Evolutionary conservation across 129 eudicot species (phyloP).

Genomic region (Chrysanthemum seticuspe): DNA sequence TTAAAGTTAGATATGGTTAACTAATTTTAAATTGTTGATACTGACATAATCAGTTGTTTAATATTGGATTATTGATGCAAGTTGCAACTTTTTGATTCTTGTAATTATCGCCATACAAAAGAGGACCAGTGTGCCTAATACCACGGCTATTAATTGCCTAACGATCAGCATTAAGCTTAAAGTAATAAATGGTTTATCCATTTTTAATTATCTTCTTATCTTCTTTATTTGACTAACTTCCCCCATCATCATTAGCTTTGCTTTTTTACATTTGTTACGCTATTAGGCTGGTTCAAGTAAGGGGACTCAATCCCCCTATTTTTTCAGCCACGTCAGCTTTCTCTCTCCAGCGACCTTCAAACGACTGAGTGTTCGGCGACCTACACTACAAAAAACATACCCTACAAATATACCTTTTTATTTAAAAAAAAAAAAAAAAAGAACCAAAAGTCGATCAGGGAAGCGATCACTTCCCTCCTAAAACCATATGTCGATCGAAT

Average conservation of each 20-base stretch:
- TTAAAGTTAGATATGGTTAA: background rate
- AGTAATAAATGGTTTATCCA: background rate
- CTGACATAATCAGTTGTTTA: constrained; percentile 27
- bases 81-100: constrained; percentile 21
- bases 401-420: too few species aligned
- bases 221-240: background rate
- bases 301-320: too few species aligned
- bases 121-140: background rate
- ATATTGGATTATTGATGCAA: constrained; percentile 23
- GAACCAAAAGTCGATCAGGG: too few species aligned
- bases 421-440: too few species aligned
- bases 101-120: constrained; percentile 24
- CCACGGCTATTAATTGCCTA: background rate
- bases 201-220: constrained; percentile 8
- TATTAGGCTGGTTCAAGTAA: too few species aligned
- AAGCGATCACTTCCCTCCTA: too few species aligned
- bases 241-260: background rate
- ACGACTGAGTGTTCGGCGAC: too few species aligned
- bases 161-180: background rate
- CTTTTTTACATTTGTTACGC: background rate
- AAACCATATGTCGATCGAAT: too few species aligned
- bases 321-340: too few species aligned
- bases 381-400: too few species aligned
- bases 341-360: too few species aligned
- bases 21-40: constrained; percentile 10